Evolutionary conservation across 108 stramenopile genomes (phyloP), one percentile per base, ranked within the genome.

Genomic region (Pseudonitzschia multistriata): DNA sequence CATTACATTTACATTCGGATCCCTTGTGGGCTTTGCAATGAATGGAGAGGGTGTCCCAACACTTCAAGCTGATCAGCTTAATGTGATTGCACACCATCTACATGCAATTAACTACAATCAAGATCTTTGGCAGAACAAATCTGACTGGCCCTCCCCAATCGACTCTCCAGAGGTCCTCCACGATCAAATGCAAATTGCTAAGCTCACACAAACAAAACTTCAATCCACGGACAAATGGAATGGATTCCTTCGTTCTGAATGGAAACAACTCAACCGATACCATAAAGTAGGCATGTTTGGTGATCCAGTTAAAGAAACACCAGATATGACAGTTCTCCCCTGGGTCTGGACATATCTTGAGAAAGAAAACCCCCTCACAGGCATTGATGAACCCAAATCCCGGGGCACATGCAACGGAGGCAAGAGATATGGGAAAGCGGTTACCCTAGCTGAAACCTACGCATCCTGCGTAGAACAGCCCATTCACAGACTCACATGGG

Each of bases 381-480:
- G 48, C 6, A 34, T 53, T 14, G 3, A 11, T 0, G 14, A 8
- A 10, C 67, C 27, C 6, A 68, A 68, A 53, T 30, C 67, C 29
- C 7, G 67, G 3, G 67, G 67, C 3, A 68, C 67, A 24, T 68
- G 67, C 33, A 68, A 53, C 19, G 50, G 67, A n/a, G n/a, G n/a
- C n/a, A n/a, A n/a, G n/a, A n/a, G n/a, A 53, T 25, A 77, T 74
- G 45, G 52, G 7, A 27, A 22, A 53, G 15, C 15, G 7, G 25
- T 19, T 17, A 53, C 10, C 21, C 52, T 53, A 8, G 52, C 52
- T 53, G 52, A 53, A 53, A 60, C 59, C 25, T 69, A 75, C 53
- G 42, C 68, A 11, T 48, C 59, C 2, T 75, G 74, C 52, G 52
- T 82, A 25, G 71, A 83, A 53, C 74, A 76, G 36, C 72, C 74